Base-by-base conservation (phyloP, 2,329 filamentous ascomycete genomes). In the Trichophyton mentagrophytes region DNA sequence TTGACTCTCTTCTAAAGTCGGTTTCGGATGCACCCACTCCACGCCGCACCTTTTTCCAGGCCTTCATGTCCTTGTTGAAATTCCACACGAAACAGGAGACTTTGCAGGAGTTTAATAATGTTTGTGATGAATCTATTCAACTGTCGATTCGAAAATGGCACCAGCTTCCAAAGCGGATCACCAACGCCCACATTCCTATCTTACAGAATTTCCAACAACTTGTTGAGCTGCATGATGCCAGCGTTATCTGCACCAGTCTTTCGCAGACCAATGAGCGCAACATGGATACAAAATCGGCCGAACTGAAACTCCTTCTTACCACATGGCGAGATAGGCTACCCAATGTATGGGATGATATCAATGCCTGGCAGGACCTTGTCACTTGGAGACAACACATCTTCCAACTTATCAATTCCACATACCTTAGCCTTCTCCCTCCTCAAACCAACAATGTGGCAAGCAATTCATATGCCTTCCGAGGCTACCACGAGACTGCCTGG, bases 331-430 rank as follows among this genome's bases (percentile, higher is more conserved):
- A 99, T 71, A 84, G 93, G 57, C 78, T 99, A 59, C 93, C 93
- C 1, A 99, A 99, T 70, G 88, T 96, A 2, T 99, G 93, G 93
- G 93, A 99, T 72, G 93, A 99, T 72, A 99, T 99, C 73, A 96
- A 95, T 65, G 90, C 93, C 44, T 99, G 93, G 93, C 93, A 99
- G 73, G 95, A 99, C 71, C 79, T 99, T 46, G 93, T 99, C n/a
- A 99, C 93, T 1, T 99, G 93, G 93, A 85, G 93, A 66, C 95
- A 99, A 72, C 93, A 99, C 73, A 96, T 99, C 63, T 99, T 99
- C 78, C 88, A 90, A 61, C 82, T 99, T 25, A 97, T 99, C 76
- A 99, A 99, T 72, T 85, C 84, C 57, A 96, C 90, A 0, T 99
- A 99, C 70, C 82, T 99, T 9, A 83, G 85, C 60, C 81, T 99